A percentile compares a stretch with the other conserved stretches of the same genome.
These are phyloP conservation scores for Millerago galiae DNA, from an alignment of 805 yeast genomes.

Conservation along the genomic window DNA sequence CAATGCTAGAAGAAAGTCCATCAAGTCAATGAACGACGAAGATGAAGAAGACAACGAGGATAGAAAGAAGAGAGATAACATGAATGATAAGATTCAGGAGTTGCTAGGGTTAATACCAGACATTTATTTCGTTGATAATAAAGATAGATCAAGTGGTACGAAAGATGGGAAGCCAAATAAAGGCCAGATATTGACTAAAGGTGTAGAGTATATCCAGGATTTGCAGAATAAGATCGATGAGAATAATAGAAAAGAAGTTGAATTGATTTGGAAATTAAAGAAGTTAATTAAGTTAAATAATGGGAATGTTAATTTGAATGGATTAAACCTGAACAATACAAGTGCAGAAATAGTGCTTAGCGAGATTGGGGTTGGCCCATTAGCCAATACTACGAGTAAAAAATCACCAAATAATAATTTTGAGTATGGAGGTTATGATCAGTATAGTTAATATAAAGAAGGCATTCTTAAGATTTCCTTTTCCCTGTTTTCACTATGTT, in stretches of 20 bases:
- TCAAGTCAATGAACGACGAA: constrained; percentile 2
- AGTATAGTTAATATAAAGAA: constrained; percentile 34
- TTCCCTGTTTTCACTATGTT: constrained; percentile 65
- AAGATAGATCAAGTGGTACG: constrained; percentile 52
- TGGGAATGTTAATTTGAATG: constrained; percentile 28
- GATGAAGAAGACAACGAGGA: constrained; percentile 31
- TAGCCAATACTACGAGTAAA: constrained; percentile 35
- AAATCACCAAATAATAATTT: constrained; percentile 26
- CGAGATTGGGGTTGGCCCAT: constrained; percentile 77
- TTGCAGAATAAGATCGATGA: constrained; percentile 71
- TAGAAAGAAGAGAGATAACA: constrained; percentile 47
- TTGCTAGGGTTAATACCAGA: constrained; percentile 38
- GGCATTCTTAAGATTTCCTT: constrained; percentile 86
- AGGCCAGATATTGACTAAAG: constrained; percentile 71
- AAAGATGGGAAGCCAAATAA: constrained; percentile 82
- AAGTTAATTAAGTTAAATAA: constrained; percentile 39
- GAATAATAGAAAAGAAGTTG: constrained; percentile 74
- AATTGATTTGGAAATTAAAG: constrained; percentile 54
- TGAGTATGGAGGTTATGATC: constrained; percentile 35
- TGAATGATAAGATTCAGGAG: constrained; percentile 53
- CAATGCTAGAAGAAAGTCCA: constrained; percentile 16
- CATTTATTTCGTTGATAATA: constrained; percentile 37
- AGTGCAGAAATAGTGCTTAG: constrained; percentile 76
- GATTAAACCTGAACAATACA: constrained; percentile 47
- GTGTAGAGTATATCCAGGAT: constrained; percentile 63